These are phyloP conservation scores for Ogataea minuta DNA, from an alignment of 805 yeast species.

Conservation along the genomic window DNA sequence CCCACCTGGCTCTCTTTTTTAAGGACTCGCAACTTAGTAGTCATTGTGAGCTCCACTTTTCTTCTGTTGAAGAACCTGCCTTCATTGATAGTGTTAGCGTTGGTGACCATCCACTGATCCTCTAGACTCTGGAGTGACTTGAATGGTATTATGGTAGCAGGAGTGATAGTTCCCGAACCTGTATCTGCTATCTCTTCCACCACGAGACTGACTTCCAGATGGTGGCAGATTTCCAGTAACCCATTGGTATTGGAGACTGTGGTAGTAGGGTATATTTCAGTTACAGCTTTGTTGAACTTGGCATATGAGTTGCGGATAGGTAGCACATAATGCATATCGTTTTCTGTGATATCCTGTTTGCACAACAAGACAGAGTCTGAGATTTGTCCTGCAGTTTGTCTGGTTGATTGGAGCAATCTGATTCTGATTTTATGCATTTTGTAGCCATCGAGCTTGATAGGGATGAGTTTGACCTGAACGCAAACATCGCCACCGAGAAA, in stretches of 20 bases:
- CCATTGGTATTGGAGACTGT: conserved; percentile 12
- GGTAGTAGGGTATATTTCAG: conserved; percentile 25
- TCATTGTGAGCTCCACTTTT: conserved; percentile 27
- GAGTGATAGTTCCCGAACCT: not conserved
- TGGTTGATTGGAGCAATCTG: conserved; percentile 25
- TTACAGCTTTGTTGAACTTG: not conserved
- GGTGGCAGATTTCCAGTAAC: conserved; percentile 25
- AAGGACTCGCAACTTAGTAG: conserved; percentile 20
- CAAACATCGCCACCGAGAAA: conserved; percentile 19
- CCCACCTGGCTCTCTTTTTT: conserved; percentile 24
- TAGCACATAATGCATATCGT: not conserved
- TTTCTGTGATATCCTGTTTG: not conserved
- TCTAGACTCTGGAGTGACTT: conserved; percentile 14
- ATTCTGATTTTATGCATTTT: conserved; percentile 24
- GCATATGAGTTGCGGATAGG: conserved; percentile 4
- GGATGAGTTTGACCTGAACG: conserved; percentile 24
- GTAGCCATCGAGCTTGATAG: conserved; percentile 21
- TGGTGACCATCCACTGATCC: conserved; percentile 20
- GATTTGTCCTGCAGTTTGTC: conserved; percentile 6
- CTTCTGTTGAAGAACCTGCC: not conserved
- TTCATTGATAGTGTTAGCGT: conserved; percentile 24
- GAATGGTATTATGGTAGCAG: not conserved
- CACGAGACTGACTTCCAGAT: conserved; percentile 12
- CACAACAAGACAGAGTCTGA: not conserved
- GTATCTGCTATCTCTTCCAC: conserved; percentile 1